Base-by-base conservation (phyloP, 768 basidiomycete genomes). In the Jaapia argillacea region DNA sequence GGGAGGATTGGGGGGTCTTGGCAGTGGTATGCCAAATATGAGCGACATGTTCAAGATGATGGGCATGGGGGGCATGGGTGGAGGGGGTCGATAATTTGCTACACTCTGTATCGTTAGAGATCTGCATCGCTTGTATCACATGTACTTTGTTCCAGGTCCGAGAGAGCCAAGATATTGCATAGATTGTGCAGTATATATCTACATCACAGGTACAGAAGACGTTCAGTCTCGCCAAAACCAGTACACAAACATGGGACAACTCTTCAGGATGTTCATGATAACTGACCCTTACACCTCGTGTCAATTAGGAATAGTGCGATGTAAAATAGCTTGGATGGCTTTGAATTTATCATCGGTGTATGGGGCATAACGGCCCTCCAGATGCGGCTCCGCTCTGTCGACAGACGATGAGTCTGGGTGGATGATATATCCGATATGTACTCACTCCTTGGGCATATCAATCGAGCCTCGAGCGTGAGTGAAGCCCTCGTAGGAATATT, bases 31-130 rank as follows among this genome's bases (percentile, higher is more conserved):
- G 74, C 72, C 75, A 40, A 76, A 77, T 42, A 77, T 87, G 71
- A 71, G 65, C 18, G 85, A 88, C 50, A 82, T 88, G 81, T 68
- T 86, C 58, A 86, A 86, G 66, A 84, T 87, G 85, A 85, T 87
- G 85, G 82, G 83, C 5, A 83, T 84, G 81, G 81, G 81, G 85
- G 82, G 83, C 5, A 83, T 84, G 81, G 81, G 81, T 45, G 72
- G 75, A 45, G 52, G 56, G 41, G 48, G 51, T 51, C 28, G 28
- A 16, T 33, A 16, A 33, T 33, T 10, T 45, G 45, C 36, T 33
- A 20, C 45, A 45, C 24, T 21, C n/a, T n/a, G n/a, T n/a, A n/a
- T n/a, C n/a, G n/a, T n/a, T n/a, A n/a, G n/a, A n/a, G n/a, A n/a
- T n/a, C n/a, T n/a, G n/a, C n/a, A n/a, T n/a, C n/a, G n/a, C n/a